Evolutionary conservation across 2,329 filamentous ascomycete genomes (phyloP).

Genomic region (Orbilia brochopaga): DNA sequence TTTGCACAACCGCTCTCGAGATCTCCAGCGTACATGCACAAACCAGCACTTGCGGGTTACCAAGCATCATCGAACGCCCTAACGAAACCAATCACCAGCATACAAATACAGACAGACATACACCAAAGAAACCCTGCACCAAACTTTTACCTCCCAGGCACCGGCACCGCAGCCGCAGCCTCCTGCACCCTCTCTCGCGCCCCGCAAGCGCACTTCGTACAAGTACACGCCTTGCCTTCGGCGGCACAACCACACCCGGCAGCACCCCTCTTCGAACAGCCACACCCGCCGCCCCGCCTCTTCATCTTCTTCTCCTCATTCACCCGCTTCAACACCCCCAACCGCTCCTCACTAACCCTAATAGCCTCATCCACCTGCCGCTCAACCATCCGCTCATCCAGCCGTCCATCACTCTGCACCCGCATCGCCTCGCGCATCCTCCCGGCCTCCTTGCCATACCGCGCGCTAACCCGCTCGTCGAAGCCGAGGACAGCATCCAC

Average conservation of each 20-base stretch:
- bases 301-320: constrained; percentile 65
- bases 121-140: too few species aligned
- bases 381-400: constrained; percentile 73
- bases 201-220: constrained; percentile 1
- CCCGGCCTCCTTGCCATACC: constrained; percentile 56
- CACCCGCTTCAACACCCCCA: constrained; percentile 76
- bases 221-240: background rate
- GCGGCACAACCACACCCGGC: constrained; percentile 5
- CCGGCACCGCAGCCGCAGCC: too few species aligned
- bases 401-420: constrained; percentile 67
- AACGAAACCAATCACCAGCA: too few species aligned
- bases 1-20: constrained; percentile 1
- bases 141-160: too few species aligned
- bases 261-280: background rate
- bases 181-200: constrained; percentile 7
- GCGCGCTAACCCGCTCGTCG: constrained; percentile 59
- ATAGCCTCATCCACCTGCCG: constrained; percentile 81
- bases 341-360: constrained; percentile 80
- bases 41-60: too few species aligned
- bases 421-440: constrained; percentile 63
- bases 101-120: too few species aligned
- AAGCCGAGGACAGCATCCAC: constrained; percentile 69
- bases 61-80: too few species aligned
- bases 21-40: too few species aligned
- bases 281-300: constrained; percentile 4